Base-by-base conservation (phyloP, 1,139 yeast genomes). In the Nakaseomyces sp. region DNA sequence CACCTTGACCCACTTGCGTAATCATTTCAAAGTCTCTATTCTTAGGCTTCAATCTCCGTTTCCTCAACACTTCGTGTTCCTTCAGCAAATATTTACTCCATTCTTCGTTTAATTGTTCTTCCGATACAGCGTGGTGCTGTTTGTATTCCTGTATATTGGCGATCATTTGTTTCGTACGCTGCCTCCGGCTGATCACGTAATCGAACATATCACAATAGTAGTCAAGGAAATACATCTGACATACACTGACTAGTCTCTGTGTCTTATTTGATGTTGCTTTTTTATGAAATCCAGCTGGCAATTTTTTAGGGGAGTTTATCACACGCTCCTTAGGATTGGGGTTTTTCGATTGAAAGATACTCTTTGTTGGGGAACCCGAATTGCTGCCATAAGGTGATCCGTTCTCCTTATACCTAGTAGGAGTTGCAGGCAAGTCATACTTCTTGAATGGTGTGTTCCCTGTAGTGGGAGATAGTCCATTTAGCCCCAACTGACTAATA, bases 1-100 rank as follows among this genome's bases (percentile, higher is more conserved):
- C 98, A 59, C 99, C 99, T 69, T 93, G 98, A 18, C 99, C 98
- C 29, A 93, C 96, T 68, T 93, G 98, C 3, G 98, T 91, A 49
- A 93, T 80, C 72, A 89, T 86, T 63, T 88, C 93, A 62, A 93
- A 93, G 64, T 93, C 98, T 55, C 88, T 89, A 62, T 88, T 91
- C 61, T 84, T 87, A 41, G 96, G 95, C 64, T 88, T 87, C 51
- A 87, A 73, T 58, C 99, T 76, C 57, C 96, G 74, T 63, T 88
- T 88, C 51, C 99, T 76, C 56, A 93, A 70, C 44, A 80, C 74
- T 5, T 87, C 89, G 43, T 95, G 72, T 65, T 93, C 99, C 48
- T 93, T 75, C 17, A 91, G 88, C 25, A 79, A 70, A 61, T 93
- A 91, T 46, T 79, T 77, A 53, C 74, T 77, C 94, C 95, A 84